Evolutionary conservation across 2,329 filamentous ascomycete species (phyloP).

Genomic region (Nemania serpens): DNA sequence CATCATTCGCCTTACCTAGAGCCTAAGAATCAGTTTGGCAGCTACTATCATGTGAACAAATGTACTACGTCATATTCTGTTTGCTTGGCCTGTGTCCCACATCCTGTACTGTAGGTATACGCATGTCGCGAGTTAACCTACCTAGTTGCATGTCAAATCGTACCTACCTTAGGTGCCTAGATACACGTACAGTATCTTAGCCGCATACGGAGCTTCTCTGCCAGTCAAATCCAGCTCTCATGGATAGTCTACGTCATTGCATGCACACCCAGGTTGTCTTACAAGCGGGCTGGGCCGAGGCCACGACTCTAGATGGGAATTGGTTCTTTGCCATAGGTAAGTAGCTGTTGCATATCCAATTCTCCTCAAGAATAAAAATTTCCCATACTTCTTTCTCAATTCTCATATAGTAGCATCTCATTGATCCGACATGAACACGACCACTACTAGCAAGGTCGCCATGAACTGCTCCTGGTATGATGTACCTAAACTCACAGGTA

Average conservation of each 20-base stretch:
- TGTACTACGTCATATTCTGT: slow-evolving; percentile 22
- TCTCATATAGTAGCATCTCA: neutral
- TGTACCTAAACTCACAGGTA: neutral
- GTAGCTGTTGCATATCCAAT: neutral
- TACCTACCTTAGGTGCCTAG: too few species aligned
- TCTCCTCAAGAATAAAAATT: neutral
- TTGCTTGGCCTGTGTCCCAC: slow-evolving; percentile 6
- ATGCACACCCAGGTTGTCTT: neutral
- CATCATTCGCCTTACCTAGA: neutral
- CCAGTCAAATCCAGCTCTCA: neutral
- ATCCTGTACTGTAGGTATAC: neutral
- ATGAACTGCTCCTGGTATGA: slow-evolving; percentile 1
- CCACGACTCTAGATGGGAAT: slow-evolving; percentile 2
- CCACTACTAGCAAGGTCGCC: neutral
- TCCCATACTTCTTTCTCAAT: neutral
- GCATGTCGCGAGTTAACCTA: neutral
- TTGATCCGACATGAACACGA: neutral
- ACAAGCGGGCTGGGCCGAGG: too few species aligned
- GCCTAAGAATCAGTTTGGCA: neutral
- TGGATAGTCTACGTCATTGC: slow-evolving; percentile 21
- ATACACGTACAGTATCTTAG: too few species aligned
- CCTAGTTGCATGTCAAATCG: neutral
- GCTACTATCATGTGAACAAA: slow-evolving; percentile 5
- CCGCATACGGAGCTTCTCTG: neutral
- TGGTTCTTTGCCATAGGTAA: neutral